Conservation (phyloP, 192 early-diverging fungal species). For the Linnemannia zychae region DNA sequence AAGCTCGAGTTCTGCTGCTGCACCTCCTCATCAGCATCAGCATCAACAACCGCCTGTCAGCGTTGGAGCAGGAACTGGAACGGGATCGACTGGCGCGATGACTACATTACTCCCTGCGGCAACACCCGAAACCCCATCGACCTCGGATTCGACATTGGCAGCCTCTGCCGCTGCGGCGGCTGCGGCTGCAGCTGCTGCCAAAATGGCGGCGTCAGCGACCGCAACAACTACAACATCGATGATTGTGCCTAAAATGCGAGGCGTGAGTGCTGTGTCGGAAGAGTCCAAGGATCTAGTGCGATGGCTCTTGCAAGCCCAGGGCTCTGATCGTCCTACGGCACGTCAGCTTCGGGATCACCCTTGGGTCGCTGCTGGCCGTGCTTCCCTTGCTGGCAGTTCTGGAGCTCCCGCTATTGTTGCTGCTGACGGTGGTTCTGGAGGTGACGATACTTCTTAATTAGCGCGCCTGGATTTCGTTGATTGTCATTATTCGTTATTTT, state of each 20-base stretch:
- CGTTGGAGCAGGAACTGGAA: background rate
- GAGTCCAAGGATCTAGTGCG: constrained; percentile 67
- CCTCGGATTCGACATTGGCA: background rate
- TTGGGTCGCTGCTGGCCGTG: constrained; percentile 60
- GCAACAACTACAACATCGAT: background rate
- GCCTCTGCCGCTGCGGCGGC: background rate
- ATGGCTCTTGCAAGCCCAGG: constrained; percentile 59
- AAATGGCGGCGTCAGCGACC: background rate
- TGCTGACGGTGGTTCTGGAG: background rate
- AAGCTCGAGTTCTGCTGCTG: background rate
- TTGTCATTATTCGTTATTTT: background rate
- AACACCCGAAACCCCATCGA: background rate
- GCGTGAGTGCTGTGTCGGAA: constrained; percentile 31
- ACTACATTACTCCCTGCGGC: background rate
- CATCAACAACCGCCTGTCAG: background rate
- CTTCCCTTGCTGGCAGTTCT: background rate
- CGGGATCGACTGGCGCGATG: background rate
- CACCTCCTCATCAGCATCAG: background rate
- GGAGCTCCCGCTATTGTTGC: background rate
- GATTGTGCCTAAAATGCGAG: constrained; percentile 43
- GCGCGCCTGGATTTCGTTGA: background rate
- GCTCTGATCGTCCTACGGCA: constrained; percentile 58
- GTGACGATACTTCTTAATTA: background rate
- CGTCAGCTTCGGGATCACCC: constrained; percentile 57
- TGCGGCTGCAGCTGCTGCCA: background rate